Evolutionary conservation across 805 yeast species (phyloP).

Genomic region (Candida sanyiensis): DNA sequence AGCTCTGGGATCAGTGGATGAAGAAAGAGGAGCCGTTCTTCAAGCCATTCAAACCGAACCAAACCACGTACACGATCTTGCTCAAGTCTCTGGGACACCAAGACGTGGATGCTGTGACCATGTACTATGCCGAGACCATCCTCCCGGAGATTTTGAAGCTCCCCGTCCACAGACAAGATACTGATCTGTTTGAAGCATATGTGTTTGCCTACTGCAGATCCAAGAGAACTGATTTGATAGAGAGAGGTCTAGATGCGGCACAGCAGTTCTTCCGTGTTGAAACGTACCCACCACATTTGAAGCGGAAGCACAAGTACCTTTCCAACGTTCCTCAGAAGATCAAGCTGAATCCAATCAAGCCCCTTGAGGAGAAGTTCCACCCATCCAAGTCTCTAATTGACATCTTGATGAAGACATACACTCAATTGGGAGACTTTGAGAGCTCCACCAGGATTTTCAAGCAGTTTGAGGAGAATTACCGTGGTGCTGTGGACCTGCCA

Average conservation of each 20-base stretch:
- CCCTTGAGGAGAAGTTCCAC: slow-evolving; percentile 13
- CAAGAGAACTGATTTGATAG: slow-evolving; percentile 11
- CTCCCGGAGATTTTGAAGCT: slow-evolving; percentile 11
- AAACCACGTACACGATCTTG: slow-evolving; percentile 28
- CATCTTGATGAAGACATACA: slow-evolving; percentile 17
- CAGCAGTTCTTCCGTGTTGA: slow-evolving; percentile 16
- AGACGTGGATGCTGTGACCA: slow-evolving; percentile 7
- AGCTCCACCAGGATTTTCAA: slow-evolving; percentile 12
- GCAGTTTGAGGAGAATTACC: slow-evolving; percentile 10
- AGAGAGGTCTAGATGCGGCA: slow-evolving; percentile 19
- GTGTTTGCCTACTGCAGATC: slow-evolving; percentile 16
- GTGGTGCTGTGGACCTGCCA: slow-evolving; percentile 15
- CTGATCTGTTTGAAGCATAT: slow-evolving; percentile 17
- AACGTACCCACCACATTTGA: slow-evolving; percentile 5
- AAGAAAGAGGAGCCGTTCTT: slow-evolving; percentile 17
- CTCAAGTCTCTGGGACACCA: slow-evolving; percentile 20
- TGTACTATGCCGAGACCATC: slow-evolving; percentile 12
- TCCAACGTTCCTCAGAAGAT: slow-evolving; percentile 3
- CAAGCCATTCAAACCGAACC: slow-evolving; percentile 28
- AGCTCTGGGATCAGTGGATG: slow-evolving; percentile 31
- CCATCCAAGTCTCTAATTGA: slow-evolving; percentile 21
- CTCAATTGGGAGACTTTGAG: slow-evolving; percentile 14
- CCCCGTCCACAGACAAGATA: slow-evolving; percentile 14
- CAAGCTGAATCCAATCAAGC: slow-evolving; percentile 5
- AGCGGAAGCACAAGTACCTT: slow-evolving; percentile 1